phyloP scores from a whole-genome alignment of 257 asterid species.

The Eucommia ulmoides region DNA sequence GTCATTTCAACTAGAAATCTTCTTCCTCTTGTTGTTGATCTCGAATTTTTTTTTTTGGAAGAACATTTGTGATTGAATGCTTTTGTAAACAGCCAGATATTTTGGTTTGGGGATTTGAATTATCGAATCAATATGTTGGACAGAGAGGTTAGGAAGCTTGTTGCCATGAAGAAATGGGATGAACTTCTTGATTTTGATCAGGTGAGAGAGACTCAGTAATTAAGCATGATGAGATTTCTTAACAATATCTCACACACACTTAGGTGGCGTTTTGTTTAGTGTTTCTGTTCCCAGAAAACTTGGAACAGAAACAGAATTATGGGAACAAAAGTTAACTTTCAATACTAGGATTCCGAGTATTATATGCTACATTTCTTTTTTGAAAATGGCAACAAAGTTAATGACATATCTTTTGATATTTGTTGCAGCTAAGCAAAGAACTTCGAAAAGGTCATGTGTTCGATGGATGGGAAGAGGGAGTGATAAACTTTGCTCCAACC shows the following conservation, averaged over 20 bases:
- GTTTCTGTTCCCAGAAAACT: too few species aligned
- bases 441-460: slow-evolving; percentile 68
- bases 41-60: neutral
- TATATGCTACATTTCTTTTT: too few species aligned
- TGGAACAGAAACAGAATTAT: too few species aligned
- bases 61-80: slow-evolving; percentile 8
- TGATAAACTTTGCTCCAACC: slow-evolving; percentile 75
- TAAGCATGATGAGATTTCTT: too few species aligned
- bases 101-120: slow-evolving; percentile 97
- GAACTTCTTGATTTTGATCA: slow-evolving; percentile 70
- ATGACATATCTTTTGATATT: too few species aligned
- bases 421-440: slow-evolving; percentile 69
- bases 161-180: slow-evolving; percentile 56
- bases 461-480: slow-evolving; percentile 91
- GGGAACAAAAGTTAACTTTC: too few species aligned
- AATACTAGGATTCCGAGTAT: too few species aligned
- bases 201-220: too few species aligned
- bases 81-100: slow-evolving; percentile 61
- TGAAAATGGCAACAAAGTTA: too few species aligned
- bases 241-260: too few species aligned
- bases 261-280: too few species aligned
- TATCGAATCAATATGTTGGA: slow-evolving; percentile 71
- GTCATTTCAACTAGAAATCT: neutral
- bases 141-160: slow-evolving; percentile 56
- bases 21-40: slow-evolving; percentile 1